Conservation (phyloP, 108 stramenopile species). For the Licmophora abbreviata region DNA sequence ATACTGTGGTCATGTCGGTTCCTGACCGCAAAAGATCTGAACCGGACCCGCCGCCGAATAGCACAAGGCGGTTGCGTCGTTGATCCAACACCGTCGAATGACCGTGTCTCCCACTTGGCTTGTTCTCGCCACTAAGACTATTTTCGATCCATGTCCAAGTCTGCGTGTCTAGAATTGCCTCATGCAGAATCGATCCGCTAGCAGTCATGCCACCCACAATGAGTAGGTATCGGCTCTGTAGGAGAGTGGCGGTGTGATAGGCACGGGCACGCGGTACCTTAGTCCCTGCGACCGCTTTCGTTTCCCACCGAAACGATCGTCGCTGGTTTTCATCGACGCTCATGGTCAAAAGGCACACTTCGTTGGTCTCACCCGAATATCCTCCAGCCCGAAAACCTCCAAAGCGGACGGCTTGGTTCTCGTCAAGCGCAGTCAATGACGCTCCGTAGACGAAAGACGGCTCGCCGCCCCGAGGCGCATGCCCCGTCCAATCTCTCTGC, state of each 20-base stretch:
- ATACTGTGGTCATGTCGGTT: slow-evolving; percentile 42
- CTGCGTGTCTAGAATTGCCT: slow-evolving; percentile 38
- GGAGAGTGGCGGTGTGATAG: slow-evolving; percentile 54
- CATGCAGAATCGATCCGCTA: slow-evolving; percentile 24
- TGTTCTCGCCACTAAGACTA: not conserved
- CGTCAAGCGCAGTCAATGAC: slow-evolving; percentile 22
- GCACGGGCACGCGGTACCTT: slow-evolving; percentile 22
- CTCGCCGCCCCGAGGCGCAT: not conserved
- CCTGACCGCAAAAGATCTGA: slow-evolving; percentile 46
- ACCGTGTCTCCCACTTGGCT: slow-evolving; percentile 44
- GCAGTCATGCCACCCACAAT: slow-evolving; percentile 49
- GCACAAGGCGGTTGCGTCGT: slow-evolving; percentile 32
- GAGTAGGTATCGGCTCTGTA: slow-evolving; percentile 37
- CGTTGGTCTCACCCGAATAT: slow-evolving; percentile 43
- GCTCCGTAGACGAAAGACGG: slow-evolving; percentile 37
- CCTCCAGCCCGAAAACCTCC: slow-evolving; percentile 59
- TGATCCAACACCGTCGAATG: slow-evolving; percentile 49
- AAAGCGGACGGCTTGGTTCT: slow-evolving; percentile 37
- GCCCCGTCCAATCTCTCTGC: not conserved
- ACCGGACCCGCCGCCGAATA: slow-evolving; percentile 60
- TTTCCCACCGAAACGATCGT: slow-evolving; percentile 6
- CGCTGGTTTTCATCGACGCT: slow-evolving; percentile 1
- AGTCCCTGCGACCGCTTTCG: not conserved
- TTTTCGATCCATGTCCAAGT: slow-evolving; percentile 46
- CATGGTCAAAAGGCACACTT: slow-evolving; percentile 33